Conservation (phyloP, 1,284 basidiomycete genomes). For the Fomitopsis pinicola region DNA sequence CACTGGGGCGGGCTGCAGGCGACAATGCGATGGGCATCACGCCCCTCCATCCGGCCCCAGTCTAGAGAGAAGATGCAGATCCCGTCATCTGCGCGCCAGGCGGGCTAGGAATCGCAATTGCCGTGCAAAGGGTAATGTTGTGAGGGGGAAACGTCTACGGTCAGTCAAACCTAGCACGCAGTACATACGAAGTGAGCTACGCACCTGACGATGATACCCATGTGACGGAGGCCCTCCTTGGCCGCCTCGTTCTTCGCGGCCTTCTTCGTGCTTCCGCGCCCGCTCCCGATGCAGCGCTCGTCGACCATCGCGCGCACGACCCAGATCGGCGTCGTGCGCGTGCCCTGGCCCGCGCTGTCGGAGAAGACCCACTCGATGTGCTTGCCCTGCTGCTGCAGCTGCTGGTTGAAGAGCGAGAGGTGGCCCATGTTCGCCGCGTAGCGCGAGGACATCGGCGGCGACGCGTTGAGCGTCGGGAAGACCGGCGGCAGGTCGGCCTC, state of each 20-base stretch:
- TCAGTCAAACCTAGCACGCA: background rate
- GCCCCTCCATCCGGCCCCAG: conserved; percentile 25
- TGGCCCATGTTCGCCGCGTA: conserved; percentile 44
- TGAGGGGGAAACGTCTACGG: background rate
- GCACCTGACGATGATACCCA: conserved; percentile 29
- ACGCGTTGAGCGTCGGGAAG: conserved; percentile 11
- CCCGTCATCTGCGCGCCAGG: conserved; percentile 12
- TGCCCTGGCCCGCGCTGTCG: conserved; percentile 39
- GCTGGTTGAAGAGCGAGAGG: conserved; percentile 73
- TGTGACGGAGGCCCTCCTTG: conserved; percentile 28
- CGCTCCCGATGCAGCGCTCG: conserved; percentile 51
- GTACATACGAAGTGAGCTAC: conserved; percentile 8
- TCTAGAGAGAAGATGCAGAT: conserved; percentile 28
- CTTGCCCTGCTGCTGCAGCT: conserved; percentile 52
- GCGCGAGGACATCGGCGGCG: conserved; percentile 16
- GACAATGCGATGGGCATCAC: background rate
- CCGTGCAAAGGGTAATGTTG: background rate
- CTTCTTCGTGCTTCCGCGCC: conserved; percentile 70
- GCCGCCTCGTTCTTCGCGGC: conserved; percentile 60
- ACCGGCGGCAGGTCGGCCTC: conserved; percentile 20
- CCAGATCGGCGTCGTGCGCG: conserved; percentile 69
- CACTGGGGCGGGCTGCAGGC: conserved; percentile 28
- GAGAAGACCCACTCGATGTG: conserved; percentile 66
- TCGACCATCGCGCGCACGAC: conserved; percentile 57
- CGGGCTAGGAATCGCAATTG: conserved; percentile 13